Evolutionary conservation across 495 filamentous ascomycete species (phyloP), one percentile per base, ranked within the genome.

Genomic region (Lepraria neglecta): DNA sequence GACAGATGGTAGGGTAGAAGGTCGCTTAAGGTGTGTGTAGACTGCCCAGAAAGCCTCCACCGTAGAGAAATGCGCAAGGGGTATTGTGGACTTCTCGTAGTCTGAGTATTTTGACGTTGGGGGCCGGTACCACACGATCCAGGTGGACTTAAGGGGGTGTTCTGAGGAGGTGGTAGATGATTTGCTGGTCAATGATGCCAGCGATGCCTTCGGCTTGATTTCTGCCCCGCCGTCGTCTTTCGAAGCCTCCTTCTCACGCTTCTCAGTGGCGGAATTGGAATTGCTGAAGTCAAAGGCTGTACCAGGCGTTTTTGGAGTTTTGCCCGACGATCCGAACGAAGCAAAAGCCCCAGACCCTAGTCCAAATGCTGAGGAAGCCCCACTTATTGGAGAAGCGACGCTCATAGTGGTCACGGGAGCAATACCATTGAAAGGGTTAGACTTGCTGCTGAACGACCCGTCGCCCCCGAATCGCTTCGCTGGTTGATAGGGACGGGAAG

Each of bases 71-170:
- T 81, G 77, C 58, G 89, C 92, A 67, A 97, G 83, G 17, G 90
- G 82, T 66, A 92, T 86, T 47, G 91, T 89, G 15, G 92, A 96
- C 76, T 97, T 97, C 72, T 98, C 94, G 70, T 97, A 98, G 74
- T 98, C 94, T 72, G 92, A 91, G 73, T 90, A 97, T 77, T 97
- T 97, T 48, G 89, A 88, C 60, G 91, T 95, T 52, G 91, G 91
- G 42, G 91, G 91, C 31, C 94, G 85, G 74, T 95, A 98, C 91
- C 92, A 96, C 67, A 98, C 89, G 9, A 96, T 87, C 94, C 94
- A 98, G 55, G 84, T 87, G 70, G 90, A 84, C 71, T 89, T 92
- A 64, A 98, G 75, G 46, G 76, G 77, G 72, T 91, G 87, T 59
- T 78, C 77, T 46, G 73, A 69, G 31, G 68, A 68, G 56, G 67